Evolutionary conservation across 345 rosid species (phyloP).

Genomic region (Pistacia atlantica): DNA sequence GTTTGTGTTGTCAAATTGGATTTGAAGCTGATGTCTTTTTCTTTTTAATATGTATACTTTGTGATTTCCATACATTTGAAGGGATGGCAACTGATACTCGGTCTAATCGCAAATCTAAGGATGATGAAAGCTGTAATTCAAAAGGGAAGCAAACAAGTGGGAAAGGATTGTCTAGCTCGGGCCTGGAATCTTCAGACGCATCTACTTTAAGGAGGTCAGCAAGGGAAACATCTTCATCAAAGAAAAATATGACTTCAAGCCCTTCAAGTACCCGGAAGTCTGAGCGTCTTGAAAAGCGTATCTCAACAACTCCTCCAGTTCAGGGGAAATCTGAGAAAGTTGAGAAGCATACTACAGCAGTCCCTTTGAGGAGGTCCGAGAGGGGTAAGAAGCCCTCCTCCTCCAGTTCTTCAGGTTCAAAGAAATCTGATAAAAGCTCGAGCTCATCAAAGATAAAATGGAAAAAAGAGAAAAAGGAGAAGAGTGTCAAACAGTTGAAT

Average conservation of each 20-base stretch:
- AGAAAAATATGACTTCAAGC: slow-evolving; percentile 34
- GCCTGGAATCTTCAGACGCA: slow-evolving; percentile 25
- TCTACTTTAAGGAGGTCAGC: slow-evolving; percentile 55
- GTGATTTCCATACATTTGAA: slow-evolving; percentile 11
- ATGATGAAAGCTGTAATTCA: slow-evolving; percentile 32
- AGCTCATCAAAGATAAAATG: slow-evolving; percentile 26
- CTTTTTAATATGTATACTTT: neutral
- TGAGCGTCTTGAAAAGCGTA: slow-evolving; percentile 50
- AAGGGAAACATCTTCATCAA: slow-evolving; percentile 38
- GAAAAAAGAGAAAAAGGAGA: slow-evolving; percentile 38
- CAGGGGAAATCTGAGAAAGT: slow-evolving; percentile 36
- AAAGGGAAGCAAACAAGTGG: slow-evolving; percentile 39
- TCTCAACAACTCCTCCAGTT: slow-evolving; percentile 37
- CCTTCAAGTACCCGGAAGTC: slow-evolving; percentile 51
- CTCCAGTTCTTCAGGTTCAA: slow-evolving; percentile 43
- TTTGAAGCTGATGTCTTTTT: neutral
- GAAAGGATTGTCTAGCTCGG: slow-evolving; percentile 33
- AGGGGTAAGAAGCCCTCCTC: slow-evolving; percentile 49
- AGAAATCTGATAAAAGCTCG: slow-evolving; percentile 33
- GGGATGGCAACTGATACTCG: slow-evolving; percentile 44
- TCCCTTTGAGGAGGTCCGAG: slow-evolving; percentile 58
- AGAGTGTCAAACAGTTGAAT: slow-evolving; percentile 35
- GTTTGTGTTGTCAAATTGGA: neutral
- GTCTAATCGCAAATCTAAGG: slow-evolving; percentile 38
- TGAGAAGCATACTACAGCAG: slow-evolving; percentile 38